These are phyloP conservation scores for peach (Prunus persica) DNA, from an alignment of 306 rosid genomes.

Conservation along the genomic window DNA sequence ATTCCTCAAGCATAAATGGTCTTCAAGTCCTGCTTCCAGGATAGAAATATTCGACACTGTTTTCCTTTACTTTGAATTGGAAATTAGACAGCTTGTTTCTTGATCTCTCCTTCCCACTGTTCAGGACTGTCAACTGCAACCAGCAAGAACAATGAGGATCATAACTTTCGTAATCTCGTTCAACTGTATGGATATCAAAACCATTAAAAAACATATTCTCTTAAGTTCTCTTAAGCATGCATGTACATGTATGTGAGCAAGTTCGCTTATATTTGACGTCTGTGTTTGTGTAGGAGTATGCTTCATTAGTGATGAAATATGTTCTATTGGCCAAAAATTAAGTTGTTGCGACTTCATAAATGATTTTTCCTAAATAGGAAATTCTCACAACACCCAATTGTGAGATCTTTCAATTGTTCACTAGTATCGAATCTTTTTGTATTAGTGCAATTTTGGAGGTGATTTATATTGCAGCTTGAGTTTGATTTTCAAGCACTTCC, in stretches of 20 bases:
- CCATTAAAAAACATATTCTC: neutral
- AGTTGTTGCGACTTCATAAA: too few relatives aligned
- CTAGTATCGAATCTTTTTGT: too few relatives aligned
- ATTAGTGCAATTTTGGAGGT: too few relatives aligned
- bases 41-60: constrained; percentile 61
- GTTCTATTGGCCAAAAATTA: neutral
- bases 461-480: neutral
- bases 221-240: neutral
- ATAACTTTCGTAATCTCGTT: neutral
- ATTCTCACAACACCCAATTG: neutral
- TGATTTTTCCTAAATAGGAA: neutral
- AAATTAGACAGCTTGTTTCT: constrained; percentile 46
- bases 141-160: neutral
- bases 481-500: too few relatives aligned
- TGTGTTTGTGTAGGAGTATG: constrained; percentile 20
- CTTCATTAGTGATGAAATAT: neutral
- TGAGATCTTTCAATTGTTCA: too few relatives aligned
- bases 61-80: constrained; percentile 83
- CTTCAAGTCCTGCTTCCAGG: constrained; percentile 69
- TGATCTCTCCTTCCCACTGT: constrained; percentile 46
- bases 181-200: neutral
- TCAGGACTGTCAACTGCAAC: constrained; percentile 54
- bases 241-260: neutral
- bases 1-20: neutral
- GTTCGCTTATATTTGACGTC: neutral